Conservation (phyloP, 2,329 filamentous ascomycete species). For the Chalara sp. region DNA sequence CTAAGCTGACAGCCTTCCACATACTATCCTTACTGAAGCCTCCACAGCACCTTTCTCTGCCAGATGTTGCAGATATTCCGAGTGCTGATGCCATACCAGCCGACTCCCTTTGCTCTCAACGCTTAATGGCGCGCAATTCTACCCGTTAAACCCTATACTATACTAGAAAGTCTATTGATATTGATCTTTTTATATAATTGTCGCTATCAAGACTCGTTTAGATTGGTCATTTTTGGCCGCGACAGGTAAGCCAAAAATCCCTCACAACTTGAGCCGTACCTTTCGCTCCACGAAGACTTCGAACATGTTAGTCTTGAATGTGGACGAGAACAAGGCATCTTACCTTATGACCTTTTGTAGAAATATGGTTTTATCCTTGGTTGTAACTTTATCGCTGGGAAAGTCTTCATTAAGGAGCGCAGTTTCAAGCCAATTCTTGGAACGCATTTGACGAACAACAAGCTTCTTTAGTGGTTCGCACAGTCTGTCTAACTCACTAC, state of each 20-base stretch:
- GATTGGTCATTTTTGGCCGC: constrained; percentile 39
- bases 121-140: no score
- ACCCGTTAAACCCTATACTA: no score
- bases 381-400: constrained; percentile 50
- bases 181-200: no score
- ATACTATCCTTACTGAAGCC: no score
- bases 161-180: no score
- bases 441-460: constrained; percentile 45
- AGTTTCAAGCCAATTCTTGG: constrained; percentile 56
- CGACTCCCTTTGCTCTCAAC: no score
- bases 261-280: constrained; percentile 59
- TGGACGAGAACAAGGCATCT: constrained; percentile 15
- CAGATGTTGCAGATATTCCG: no score
- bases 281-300: constrained; percentile 52
- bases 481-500: constrained; percentile 66
- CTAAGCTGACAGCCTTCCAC: no score
- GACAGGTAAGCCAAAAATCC: constrained; percentile 65
- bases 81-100: no score
- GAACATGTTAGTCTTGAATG: background rate
- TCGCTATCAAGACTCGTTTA: no score
- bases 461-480: constrained; percentile 67
- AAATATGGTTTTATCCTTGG: constrained; percentile 55
- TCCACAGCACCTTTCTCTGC: no score
- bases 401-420: constrained; percentile 45
- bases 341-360: constrained; percentile 59